Percentiles rank a stretch among this genome's conserved stretches.
Conservation (phyloP, 768 basidiomycete genomes). For the Suillus spraguei region DNA sequence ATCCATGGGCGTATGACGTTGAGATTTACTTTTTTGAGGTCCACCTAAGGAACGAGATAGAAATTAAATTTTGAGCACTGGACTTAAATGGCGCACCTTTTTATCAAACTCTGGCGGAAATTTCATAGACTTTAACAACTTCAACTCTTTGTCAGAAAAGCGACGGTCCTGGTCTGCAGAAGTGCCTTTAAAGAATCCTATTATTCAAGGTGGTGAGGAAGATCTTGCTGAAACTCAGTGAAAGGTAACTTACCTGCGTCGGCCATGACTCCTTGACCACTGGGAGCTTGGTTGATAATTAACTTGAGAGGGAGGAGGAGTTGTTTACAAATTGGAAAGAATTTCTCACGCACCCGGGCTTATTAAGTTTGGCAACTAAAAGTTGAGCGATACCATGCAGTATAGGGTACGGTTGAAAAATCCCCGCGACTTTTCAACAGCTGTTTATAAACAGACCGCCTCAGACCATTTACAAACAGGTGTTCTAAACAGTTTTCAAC, state of each 20-base stretch:
- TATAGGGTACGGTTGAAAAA: too few species aligned
- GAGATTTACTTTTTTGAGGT: constrained; percentile 94
- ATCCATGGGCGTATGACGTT: constrained; percentile 94
- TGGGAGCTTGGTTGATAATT: constrained; percentile 6
- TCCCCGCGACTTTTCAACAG: too few species aligned
- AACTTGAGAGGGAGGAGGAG: background rate
- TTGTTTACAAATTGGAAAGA: background rate
- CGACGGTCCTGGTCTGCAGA: constrained; percentile 90
- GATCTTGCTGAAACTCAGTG: background rate
- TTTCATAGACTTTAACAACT: constrained; percentile 86
- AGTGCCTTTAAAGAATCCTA: constrained; percentile 89
- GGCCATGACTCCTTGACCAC: constrained; percentile 43
- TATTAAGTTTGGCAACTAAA: background rate
- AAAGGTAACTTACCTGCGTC: constrained; percentile 53
- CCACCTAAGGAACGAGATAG: constrained; percentile 55
- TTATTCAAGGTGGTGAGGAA: constrained; percentile 14
- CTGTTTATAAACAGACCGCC: too few species aligned
- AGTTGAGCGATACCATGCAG: too few species aligned
- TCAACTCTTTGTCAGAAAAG: constrained; percentile 94
- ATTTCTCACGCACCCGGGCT: background rate
- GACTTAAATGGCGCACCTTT: constrained; percentile 53
- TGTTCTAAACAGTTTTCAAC: too few species aligned
- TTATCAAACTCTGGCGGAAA: constrained; percentile 89
- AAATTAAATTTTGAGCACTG: constrained; percentile 2
- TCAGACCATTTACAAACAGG: too few species aligned